Evolutionary conservation across 768 basidiomycete species (phyloP).

Genomic region (Rubroboletus pulcherrimus): DNA sequence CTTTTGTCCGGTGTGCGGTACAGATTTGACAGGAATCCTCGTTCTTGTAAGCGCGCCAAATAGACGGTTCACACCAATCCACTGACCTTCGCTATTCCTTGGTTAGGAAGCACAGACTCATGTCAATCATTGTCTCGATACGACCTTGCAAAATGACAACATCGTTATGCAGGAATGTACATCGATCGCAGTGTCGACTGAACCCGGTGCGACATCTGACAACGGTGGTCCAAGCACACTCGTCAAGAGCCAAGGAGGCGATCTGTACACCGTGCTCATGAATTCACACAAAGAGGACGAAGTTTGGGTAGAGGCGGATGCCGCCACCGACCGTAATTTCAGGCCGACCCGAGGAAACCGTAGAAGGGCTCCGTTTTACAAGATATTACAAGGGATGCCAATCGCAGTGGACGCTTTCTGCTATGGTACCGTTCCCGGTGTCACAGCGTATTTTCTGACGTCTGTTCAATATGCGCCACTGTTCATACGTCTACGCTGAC

Average conservation of each 20-base stretch:
- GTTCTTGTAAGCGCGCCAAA: conserved; percentile 26
- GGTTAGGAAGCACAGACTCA: conserved; percentile 49
- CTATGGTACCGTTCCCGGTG: conserved; percentile 85
- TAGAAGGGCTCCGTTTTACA: conserved; percentile 90
- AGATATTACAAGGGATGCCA: conserved; percentile 93
- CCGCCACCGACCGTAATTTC: conserved; percentile 45
- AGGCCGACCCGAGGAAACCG: conserved; percentile 49
- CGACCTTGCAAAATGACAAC: conserved; percentile 12
- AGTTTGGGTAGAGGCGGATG: conserved; percentile 79
- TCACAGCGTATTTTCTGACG: conserved; percentile 92
- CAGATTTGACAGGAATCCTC: conserved; percentile 6
- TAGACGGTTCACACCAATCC: conserved; percentile 5
- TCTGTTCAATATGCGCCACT: conserved; percentile 28
- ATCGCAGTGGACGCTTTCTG: conserved; percentile 97
- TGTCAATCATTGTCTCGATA: conserved; percentile 55
- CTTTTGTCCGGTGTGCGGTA: conserved; percentile 28
- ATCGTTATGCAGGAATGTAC: not conserved
- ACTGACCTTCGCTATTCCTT: conserved; percentile 4
- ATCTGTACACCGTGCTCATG: conserved; percentile 85
- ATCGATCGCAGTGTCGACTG: not conserved
- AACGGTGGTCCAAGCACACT: not conserved
- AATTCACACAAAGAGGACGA: conserved; percentile 76
- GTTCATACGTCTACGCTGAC: conserved; percentile 7
- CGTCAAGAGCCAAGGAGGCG: conserved; percentile 6
- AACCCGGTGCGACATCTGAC: not conserved